Conservation (phyloP, 1,284 basidiomycete genomes). For the Microbotryum lychnidis-dioicae region DNA sequence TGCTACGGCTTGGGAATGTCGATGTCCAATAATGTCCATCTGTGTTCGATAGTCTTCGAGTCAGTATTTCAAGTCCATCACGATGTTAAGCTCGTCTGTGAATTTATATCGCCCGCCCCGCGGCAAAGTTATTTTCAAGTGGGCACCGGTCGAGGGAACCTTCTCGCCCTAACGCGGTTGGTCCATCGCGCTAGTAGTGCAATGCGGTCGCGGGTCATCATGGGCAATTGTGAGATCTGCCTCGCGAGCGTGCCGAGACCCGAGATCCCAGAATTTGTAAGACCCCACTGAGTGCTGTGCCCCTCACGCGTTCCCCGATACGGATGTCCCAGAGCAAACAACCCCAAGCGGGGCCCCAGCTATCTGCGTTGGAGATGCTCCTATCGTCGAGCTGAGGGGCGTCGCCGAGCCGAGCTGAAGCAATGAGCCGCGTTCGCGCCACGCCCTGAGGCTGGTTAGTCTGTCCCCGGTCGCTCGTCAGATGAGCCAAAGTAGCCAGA, state of each 20-base stretch:
- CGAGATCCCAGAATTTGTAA: no score
- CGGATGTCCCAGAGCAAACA: no score
- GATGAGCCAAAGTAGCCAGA: no score
- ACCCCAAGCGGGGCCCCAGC: background rate
- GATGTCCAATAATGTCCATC: slow-evolving; percentile 30
- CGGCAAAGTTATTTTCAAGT: background rate
- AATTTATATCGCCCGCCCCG: background rate
- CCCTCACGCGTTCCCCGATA: no score
- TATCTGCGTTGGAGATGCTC: background rate
- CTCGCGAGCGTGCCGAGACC: background rate
- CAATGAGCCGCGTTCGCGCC: no score
- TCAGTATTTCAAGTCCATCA: no score
- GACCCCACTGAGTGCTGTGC: no score
- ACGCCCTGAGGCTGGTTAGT: no score
- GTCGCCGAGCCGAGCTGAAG: background rate
- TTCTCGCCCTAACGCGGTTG: background rate
- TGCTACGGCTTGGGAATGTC: slow-evolving; percentile 9
- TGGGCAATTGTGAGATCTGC: background rate
- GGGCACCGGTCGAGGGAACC: background rate
- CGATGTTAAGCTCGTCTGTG: no score
- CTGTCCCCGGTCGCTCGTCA: no score
- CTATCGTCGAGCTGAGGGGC: background rate
- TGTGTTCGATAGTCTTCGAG: slow-evolving; percentile 3
- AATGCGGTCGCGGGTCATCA: background rate
- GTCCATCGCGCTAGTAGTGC: background rate